A percentile compares a stretch with the other conserved stretches of the same genome.
phyloP scores from a whole-genome alignment of 2,329 filamentous ascomycete genomes.

The Cercospora zeina region DNA sequence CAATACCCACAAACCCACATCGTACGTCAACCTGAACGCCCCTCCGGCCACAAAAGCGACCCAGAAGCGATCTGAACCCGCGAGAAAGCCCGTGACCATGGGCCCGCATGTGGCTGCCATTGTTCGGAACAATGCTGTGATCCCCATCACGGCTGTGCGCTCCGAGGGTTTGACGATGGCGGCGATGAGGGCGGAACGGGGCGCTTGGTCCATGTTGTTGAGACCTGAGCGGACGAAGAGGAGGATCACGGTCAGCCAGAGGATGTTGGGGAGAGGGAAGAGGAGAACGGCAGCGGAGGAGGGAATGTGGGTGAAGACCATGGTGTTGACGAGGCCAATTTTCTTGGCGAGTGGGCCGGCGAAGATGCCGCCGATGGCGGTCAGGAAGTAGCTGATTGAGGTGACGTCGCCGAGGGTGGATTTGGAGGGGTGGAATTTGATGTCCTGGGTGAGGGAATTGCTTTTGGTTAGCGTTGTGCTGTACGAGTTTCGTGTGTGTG shows the following conservation, averaged over 20 bases:
- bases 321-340: conserved; percentile 62
- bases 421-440: conserved; percentile 56
- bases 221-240: conserved; percentile 62
- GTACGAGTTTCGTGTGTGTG: background rate
- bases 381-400: conserved; percentile 50
- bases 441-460: conserved; percentile 34
- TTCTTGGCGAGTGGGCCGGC: conserved; percentile 66
- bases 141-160: conserved; percentile 69
- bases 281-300: conserved; percentile 62
- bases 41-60: conserved; percentile 63
- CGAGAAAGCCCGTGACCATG: conserved; percentile 57
- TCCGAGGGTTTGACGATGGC: conserved; percentile 65
- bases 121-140: conserved; percentile 62
- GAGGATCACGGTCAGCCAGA: conserved; percentile 56
- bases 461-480: background rate
- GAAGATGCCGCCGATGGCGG: conserved; percentile 48
- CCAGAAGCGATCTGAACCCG: conserved; percentile 58
- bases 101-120: conserved; percentile 59
- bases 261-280: conserved; percentile 57
- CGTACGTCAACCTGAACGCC: conserved; percentile 56
- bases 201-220: conserved; percentile 70
- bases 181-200: conserved; percentile 65
- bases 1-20: conserved; percentile 59
- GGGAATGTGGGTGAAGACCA: conserved; percentile 60
- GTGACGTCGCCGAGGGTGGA: conserved; percentile 57